Conservation (phyloP, 1,284 basidiomycete species). For the Ganoderma resinaceum region DNA sequence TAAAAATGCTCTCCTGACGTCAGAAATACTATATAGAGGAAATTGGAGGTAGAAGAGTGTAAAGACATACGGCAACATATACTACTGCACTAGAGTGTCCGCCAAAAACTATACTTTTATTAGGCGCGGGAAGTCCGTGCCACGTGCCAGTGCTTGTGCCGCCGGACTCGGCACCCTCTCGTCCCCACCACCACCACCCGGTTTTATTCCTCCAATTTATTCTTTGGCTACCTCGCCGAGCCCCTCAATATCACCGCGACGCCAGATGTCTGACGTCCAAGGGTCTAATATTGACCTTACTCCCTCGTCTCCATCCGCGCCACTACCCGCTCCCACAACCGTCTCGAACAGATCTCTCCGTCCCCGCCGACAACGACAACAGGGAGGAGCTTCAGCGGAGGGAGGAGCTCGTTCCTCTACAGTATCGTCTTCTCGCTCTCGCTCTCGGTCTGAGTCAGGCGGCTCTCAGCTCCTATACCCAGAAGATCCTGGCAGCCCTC, state of each 20-base stretch:
- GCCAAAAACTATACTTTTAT: too few relatives aligned
- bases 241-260: neutral
- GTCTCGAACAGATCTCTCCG: conserved; percentile 28
- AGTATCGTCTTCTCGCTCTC: conserved; percentile 21
- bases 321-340: conserved; percentile 30
- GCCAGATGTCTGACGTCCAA: neutral
- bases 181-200: neutral
- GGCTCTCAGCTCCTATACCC: neutral
- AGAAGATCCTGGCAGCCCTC: neutral
- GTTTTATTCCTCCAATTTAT: neutral
- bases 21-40: too few relatives aligned
- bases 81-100: too few relatives aligned
- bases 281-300: neutral
- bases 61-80: too few relatives aligned
- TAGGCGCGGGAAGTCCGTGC: too few relatives aligned
- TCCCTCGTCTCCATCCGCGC: conserved; percentile 13
- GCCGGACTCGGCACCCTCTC: neutral
- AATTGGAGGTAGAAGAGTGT: too few relatives aligned
- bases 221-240: neutral
- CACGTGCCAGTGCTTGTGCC: too few relatives aligned
- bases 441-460: conserved; percentile 13
- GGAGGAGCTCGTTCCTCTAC: conserved; percentile 16
- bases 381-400: conserved; percentile 3
- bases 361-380: conserved; percentile 18
- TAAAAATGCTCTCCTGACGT: too few relatives aligned